Evolutionary conservation across 2,329 filamentous ascomycete species (phyloP), one percentile per base, ranked within the genome.

Genomic region (Pseudopithomyces maydicus): DNA sequence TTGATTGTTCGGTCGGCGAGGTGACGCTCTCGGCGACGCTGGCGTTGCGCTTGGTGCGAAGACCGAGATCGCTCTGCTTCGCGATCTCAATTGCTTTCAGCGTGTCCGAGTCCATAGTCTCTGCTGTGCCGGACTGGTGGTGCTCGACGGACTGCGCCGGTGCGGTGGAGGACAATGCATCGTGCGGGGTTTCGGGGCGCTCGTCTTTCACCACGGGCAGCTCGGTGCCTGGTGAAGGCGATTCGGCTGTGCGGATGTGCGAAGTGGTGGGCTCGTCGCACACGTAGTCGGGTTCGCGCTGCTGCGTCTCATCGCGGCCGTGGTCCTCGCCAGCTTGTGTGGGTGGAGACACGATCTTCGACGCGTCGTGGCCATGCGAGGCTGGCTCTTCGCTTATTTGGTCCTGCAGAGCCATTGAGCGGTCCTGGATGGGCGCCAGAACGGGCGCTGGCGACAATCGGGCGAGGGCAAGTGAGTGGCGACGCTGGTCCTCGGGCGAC

Each of bases 51-150:
- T 73, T 74, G 2, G 62, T 69, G 29, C 77, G 73, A 44, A 79
- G 68, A 36, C 77, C 77, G 50, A 79, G 73, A 55, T 82, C 80
- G 68, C 73, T 78, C 47, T 72, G 70, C 67, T 81, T 81, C 14
- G 79, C 71, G 41, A 76, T 70, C 54, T 77, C 74, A 29, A 82
- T 70, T 4, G 78, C 74, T 62, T 79, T 80, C 44, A 74, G 68
- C 2, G 77, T 75, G 41, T 80, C 74, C 15, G 58, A 55, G 36
- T 80, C 78, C 43, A 75, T 57, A 45, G 58, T 61, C 2, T 68
- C 68, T 15, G 51, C 52, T 1, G 63, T 52, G 33, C 62, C 48
- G 10, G 70, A 71, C n/a, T 36, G 38, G 60, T 71, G 59, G 43
- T 57, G 58, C n/a, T 70, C 69, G 22, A 51, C 42, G 1, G 60